A percentile compares a stretch with the other conserved stretches of the same genome.
Evolutionary conservation across 2,329 filamentous ascomycete species (phyloP).

Genomic region (Talaromyces sp.): DNA sequence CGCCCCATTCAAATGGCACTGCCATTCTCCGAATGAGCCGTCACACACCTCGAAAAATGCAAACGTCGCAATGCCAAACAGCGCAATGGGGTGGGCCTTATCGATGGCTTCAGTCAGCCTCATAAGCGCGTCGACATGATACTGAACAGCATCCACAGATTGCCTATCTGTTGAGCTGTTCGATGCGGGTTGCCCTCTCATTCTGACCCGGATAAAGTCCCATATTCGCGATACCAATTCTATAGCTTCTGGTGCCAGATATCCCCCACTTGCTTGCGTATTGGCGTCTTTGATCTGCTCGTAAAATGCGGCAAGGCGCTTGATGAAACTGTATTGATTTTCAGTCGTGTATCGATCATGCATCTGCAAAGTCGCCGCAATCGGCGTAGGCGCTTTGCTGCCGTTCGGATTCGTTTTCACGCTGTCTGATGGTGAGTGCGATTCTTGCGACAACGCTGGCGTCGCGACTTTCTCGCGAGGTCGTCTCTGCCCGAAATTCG

Average conservation of each 20-base stretch:
- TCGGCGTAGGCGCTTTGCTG: constrained; percentile 1
- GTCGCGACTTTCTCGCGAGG: constrained; percentile 2
- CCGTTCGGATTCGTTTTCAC: constrained; percentile 1
- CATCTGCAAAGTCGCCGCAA: constrained; percentile 3
- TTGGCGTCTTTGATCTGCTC: constrained; percentile 24
- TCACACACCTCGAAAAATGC: constrained; percentile 46
- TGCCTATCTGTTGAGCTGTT: constrained; percentile 17
- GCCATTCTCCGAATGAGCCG: constrained; percentile 40
- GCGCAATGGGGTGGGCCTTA: constrained; percentile 40
- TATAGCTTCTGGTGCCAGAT: constrained; percentile 24
- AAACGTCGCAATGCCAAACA: constrained; percentile 45
- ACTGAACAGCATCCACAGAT: constrained; percentile 23
- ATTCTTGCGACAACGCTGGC: constrained; percentile 7
- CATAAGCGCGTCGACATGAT: constrained; percentile 34
- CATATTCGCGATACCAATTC: constrained; percentile 27
- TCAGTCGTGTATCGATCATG: constrained; percentile 17
- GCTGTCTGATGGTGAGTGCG: constrained; percentile 1
- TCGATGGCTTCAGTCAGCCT: constrained; percentile 40
- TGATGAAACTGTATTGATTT: constrained; percentile 29
- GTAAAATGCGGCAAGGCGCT: constrained; percentile 25
- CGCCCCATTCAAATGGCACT: constrained; percentile 40
- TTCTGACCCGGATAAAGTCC: constrained; percentile 25
- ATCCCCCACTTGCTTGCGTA: constrained; percentile 18
- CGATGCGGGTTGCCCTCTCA: constrained; percentile 20
- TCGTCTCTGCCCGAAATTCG: constrained; percentile 16